Evolutionary conservation across 23 red algal species (phyloP).

Genomic region (Gracilaria gracilis): DNA sequence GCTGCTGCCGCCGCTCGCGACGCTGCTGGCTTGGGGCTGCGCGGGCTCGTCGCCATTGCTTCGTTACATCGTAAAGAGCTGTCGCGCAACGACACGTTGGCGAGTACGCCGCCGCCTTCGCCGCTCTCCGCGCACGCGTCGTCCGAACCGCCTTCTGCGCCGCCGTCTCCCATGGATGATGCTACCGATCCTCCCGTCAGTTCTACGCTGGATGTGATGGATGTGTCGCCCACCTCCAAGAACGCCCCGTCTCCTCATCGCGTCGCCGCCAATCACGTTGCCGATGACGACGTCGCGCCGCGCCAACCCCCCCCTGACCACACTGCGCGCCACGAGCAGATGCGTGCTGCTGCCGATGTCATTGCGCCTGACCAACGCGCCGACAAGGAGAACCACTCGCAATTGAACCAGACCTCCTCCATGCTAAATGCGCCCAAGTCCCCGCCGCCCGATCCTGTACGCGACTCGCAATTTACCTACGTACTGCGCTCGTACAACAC

Average conservation of each 20-base stretch:
- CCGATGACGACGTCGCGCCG: too few relatives aligned
- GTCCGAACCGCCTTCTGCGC: conserved; percentile 19
- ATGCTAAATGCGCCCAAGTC: not conserved
- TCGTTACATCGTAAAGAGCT: conserved; percentile 24
- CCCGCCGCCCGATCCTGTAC: not conserved
- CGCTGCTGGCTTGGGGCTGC: conserved; percentile 19
- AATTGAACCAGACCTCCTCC: not conserved
- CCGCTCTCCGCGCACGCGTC: conserved; percentile 17
- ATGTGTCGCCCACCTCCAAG: conserved; percentile 13
- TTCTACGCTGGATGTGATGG: conserved; percentile 28
- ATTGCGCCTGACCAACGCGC: not conserved
- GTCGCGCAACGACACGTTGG: conserved; percentile 24
- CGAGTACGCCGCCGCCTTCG: conserved; percentile 20
- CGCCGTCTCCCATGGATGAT: conserved; percentile 47
- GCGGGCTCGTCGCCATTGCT: conserved; percentile 22
- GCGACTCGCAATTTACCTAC: conserved; percentile 51
- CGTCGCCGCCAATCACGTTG: not conserved
- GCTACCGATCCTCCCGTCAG: conserved; percentile 42
- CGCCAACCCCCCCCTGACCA: not conserved
- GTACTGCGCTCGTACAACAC: conserved; percentile 46
- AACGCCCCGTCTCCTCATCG: not conserved
- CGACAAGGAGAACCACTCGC: not conserved
- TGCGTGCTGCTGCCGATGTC: not conserved
- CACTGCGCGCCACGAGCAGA: not conserved
- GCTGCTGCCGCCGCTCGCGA: conserved; percentile 10